Conservation (phyloP, 1,139 yeast species). For the Arxiozyma telluris region DNA sequence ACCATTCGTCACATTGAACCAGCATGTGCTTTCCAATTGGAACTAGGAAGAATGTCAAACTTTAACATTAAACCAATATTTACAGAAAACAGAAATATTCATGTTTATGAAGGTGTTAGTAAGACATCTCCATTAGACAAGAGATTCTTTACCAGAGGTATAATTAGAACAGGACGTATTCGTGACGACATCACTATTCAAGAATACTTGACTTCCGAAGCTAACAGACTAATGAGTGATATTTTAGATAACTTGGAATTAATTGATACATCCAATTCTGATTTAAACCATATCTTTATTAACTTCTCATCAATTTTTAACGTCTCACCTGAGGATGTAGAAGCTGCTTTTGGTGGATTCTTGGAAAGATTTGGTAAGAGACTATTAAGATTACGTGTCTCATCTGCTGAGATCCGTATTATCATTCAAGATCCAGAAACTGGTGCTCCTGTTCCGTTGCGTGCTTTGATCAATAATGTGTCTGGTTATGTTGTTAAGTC, state of each 20-base stretch:
- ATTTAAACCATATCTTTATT: constrained; percentile 91
- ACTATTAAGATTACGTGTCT: constrained; percentile 90
- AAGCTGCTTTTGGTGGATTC: constrained; percentile 95
- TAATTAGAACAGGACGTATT: constrained; percentile 90
- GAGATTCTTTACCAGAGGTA: constrained; percentile 94
- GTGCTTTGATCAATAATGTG: constrained; percentile 93
- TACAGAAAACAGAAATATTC: constrained; percentile 95
- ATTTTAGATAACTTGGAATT: constrained; percentile 91
- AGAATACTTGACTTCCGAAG: constrained; percentile 91
- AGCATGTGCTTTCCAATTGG: constrained; percentile 94
- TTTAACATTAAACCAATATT: constrained; percentile 90
- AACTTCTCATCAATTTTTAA: constrained; percentile 93
- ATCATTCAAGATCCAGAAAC: constrained; percentile 84
- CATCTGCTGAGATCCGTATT: constrained; percentile 95
- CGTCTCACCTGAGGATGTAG: constrained; percentile 89
- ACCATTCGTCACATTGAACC: constrained; percentile 97
- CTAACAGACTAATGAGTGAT: constrained; percentile 90
- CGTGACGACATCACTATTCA: constrained; percentile 87
- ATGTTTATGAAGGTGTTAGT: constrained; percentile 93
- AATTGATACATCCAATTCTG: constrained; percentile 89
- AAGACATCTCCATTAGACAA: constrained; percentile 89
- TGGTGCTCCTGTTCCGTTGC: constrained; percentile 86
- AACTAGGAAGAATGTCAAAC: constrained; percentile 86
- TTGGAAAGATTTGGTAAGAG: constrained; percentile 96
- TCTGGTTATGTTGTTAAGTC: constrained; percentile 96